phyloP scores from a whole-genome alignment of 2,329 filamentous ascomycete species.

The Neopestalotiopsis rosae region DNA sequence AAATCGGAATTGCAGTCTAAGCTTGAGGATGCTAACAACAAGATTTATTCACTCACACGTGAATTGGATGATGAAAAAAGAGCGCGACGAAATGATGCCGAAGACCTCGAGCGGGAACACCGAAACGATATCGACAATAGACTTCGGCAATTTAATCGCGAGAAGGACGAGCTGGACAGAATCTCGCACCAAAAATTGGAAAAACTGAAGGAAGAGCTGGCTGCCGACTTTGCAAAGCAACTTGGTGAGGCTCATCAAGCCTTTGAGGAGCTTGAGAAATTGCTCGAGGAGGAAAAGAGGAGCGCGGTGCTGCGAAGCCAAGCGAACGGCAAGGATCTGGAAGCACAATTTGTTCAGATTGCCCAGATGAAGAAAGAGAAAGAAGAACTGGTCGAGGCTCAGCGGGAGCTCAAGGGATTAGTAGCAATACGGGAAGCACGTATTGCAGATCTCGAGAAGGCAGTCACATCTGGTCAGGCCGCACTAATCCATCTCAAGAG shows the following conservation, averaged over 20 bases:
- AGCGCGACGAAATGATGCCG: conserved; percentile 32
- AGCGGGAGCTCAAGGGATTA: conserved; percentile 20
- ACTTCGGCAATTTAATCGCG: conserved; percentile 45
- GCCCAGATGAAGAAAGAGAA: conserved; percentile 65
- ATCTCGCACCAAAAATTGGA: conserved; percentile 27
- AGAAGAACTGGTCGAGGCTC: conserved; percentile 28
- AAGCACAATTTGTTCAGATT: conserved; percentile 66
- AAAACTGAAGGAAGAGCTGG: conserved; percentile 16
- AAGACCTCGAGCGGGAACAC: conserved; percentile 37
- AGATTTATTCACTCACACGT: conserved; percentile 50
- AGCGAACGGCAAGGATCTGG: conserved; percentile 62
- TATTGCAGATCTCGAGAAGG: conserved; percentile 23
- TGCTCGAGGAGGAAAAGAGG: conserved; percentile 21
- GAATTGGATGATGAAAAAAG: conserved; percentile 50
- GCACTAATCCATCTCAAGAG: conserved; percentile 22
- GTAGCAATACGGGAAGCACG: conserved; percentile 21
- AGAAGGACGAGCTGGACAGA: conserved; percentile 62
- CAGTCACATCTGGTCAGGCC: conserved; percentile 36
- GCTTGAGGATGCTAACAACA: conserved; percentile 64
- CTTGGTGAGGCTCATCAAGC: conserved; percentile 21
- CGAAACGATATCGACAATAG: conserved; percentile 61
- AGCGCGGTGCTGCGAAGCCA: conserved; percentile 14
- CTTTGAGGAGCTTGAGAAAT: conserved; percentile 20
- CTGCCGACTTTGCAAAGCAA: conserved; percentile 21
- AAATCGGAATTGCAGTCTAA: conserved; percentile 66